These are phyloP conservation scores for Stromatinia cepivora DNA, from an alignment of 2,329 filamentous ascomycete genomes.

Conservation along the genomic window DNA sequence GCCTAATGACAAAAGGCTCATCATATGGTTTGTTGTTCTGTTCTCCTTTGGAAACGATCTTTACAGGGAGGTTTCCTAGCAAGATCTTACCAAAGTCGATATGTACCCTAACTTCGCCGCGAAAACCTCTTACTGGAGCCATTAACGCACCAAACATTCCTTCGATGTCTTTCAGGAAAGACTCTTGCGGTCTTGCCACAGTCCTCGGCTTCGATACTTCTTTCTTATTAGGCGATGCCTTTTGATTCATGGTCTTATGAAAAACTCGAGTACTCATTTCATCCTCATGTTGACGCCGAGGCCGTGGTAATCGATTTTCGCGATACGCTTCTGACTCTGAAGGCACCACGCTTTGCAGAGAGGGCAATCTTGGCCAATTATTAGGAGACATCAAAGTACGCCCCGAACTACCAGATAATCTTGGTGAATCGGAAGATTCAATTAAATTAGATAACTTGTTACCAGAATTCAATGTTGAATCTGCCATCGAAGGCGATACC, in stretches of 20 bases:
- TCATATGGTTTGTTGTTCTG: neutral
- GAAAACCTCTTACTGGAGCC: constrained; percentile 31
- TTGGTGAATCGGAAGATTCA: neutral
- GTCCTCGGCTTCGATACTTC: neutral
- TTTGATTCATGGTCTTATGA: constrained; percentile 36
- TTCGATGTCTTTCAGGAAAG: constrained; percentile 30
- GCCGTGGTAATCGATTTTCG: neutral
- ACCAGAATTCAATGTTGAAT: neutral
- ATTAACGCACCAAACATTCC: constrained; percentile 31
- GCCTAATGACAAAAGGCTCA: neutral
- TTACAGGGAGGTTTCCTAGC: constrained; percentile 25
- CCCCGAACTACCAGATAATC: neutral
- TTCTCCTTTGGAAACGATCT: constrained; percentile 25
- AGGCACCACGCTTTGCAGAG: neutral
- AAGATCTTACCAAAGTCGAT: constrained; percentile 39
- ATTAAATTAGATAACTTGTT: neutral
- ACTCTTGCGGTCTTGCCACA: constrained; percentile 20
- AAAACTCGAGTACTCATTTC: constrained; percentile 31
- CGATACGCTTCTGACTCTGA: neutral
- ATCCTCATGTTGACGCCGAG: constrained; percentile 21
- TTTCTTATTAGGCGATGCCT: constrained; percentile 21
- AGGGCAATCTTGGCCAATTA: neutral
- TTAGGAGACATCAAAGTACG: neutral
- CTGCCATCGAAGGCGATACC: neutral
- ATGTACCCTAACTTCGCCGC: constrained; percentile 33